Conservation (phyloP, 31 red algal genomes). For the Asparagopsis taxiformis region DNA sequence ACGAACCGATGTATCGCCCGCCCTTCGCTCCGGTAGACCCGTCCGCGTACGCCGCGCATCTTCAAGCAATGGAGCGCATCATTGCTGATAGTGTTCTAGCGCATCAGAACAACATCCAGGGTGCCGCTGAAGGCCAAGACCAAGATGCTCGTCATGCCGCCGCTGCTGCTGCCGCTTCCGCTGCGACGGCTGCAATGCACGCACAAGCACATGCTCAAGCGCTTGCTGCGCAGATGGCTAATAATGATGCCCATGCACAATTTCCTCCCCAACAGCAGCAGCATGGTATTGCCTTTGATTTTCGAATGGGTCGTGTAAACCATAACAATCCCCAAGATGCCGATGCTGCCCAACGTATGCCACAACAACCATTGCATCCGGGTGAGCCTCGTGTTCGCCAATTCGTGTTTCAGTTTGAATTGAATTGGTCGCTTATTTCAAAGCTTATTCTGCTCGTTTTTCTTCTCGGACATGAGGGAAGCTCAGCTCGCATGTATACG, state of each 20-base stretch:
- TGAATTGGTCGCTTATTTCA: constrained; percentile 54
- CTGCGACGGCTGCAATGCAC: constrained; percentile 12
- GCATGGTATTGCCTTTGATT: not conserved
- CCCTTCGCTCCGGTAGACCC: not conserved
- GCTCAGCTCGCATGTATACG: constrained; percentile 21
- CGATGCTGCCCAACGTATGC: not conserved
- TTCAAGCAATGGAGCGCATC: constrained; percentile 10
- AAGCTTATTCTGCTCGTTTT: constrained; percentile 50
- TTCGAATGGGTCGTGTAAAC: not conserved
- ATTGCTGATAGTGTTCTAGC: not conserved
- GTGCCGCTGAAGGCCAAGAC: not conserved
- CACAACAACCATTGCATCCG: not conserved
- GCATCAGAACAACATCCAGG: constrained; percentile 6
- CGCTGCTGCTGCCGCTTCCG: constrained; percentile 1
- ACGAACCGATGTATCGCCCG: not conserved
- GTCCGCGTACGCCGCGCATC: constrained; percentile 22
- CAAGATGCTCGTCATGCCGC: constrained; percentile 6
- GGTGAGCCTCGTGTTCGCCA: constrained; percentile 25
- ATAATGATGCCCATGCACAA: not conserved
- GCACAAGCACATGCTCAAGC: not conserved
- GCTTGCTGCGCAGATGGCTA: not conserved
- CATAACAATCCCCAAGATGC: not conserved
- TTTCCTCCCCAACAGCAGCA: not conserved
- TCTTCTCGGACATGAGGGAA: constrained; percentile 54
- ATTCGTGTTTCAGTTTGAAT: constrained; percentile 62